These are phyloP conservation scores for Ottelia alismoides DNA, from an alignment of 106 monocot species.

Conservation along the genomic window DNA sequence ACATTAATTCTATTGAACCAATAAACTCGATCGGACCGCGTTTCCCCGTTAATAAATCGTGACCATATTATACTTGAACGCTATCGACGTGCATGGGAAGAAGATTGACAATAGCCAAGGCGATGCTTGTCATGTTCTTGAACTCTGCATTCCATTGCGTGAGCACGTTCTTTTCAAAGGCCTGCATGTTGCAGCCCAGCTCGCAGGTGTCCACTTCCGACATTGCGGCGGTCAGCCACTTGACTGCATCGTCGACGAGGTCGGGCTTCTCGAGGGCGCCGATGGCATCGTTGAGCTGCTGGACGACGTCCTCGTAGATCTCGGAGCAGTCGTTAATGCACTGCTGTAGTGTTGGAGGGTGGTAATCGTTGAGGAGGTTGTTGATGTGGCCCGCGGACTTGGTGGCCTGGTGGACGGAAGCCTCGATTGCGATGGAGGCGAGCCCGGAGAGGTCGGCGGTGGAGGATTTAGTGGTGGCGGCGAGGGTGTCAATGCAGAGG, in stretches of 20 bases:
- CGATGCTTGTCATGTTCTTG: conserved; percentile 44
- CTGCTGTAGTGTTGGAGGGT: conserved; percentile 9
- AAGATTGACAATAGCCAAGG: conserved; percentile 15
- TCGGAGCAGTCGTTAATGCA: conserved; percentile 28
- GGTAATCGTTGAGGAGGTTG: conserved; percentile 8
- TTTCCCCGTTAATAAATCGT: too few species aligned
- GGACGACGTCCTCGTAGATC: conserved; percentile 30
- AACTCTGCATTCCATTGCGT: conserved; percentile 23
- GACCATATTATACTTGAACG: too few species aligned
- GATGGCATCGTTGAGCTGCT: conserved; percentile 31
- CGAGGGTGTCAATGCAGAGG: conserved; percentile 24
- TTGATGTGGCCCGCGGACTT: conserved; percentile 7
- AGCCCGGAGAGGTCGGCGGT: conserved; percentile 17
- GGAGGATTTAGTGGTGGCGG: conserved; percentile 8
- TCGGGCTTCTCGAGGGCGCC: conserved; percentile 17
- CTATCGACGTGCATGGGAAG: too few species aligned
- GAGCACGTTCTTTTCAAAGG: conserved; percentile 19
- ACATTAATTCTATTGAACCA: too few species aligned
- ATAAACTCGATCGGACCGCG: too few species aligned
- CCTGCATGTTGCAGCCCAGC: conserved; percentile 20
- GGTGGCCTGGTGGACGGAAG: conserved; percentile 6
- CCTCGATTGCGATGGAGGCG: conserved; percentile 6
- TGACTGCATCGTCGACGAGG: conserved; percentile 10
- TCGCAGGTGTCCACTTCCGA: conserved; percentile 28
- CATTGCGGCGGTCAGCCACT: conserved; percentile 20